Conservation (phyloP, 164 flowering plant species). For the Nymphaea thermarum region DNA sequence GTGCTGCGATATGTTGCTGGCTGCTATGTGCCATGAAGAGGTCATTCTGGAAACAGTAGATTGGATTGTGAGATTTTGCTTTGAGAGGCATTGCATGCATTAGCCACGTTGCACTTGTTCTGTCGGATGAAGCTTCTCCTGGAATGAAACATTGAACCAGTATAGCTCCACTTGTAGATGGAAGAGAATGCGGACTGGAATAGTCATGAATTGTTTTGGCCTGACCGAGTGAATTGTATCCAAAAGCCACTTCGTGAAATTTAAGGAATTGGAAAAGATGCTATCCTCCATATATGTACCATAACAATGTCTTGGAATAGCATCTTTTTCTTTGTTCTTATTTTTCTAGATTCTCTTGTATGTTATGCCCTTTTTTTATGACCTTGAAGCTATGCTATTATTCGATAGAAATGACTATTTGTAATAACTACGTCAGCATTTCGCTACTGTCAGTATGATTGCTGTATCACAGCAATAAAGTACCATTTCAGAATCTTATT, state of each 20-base stretch:
- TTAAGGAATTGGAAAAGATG: not conserved
- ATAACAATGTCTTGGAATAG: not conserved
- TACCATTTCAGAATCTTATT: too few relatives aligned
- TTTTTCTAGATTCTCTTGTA: not conserved
- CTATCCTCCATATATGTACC: not conserved
- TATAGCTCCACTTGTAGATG: not conserved
- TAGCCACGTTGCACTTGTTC: not conserved
- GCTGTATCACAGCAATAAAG: too few relatives aligned
- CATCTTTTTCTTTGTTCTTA: not conserved
- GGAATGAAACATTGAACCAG: not conserved
- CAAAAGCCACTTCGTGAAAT: too few relatives aligned
- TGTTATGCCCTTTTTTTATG: too few relatives aligned
- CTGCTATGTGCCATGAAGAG: not conserved
- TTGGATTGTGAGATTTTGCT: too few relatives aligned
- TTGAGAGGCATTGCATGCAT: not conserved
- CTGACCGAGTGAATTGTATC: not conserved
- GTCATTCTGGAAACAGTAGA: not conserved
- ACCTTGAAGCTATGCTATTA: too few relatives aligned
- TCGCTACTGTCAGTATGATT: too few relatives aligned
- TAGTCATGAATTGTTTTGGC: not conserved
- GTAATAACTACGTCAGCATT: too few relatives aligned
- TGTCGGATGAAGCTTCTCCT: not conserved
- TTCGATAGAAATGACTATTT: too few relatives aligned
- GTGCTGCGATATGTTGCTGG: not conserved
- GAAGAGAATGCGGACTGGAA: not conserved